Evolutionary conservation across 2,329 filamentous ascomycete genomes (phyloP), one percentile per base, ranked within the genome.

Genomic region (Verticillium dahliae): DNA sequence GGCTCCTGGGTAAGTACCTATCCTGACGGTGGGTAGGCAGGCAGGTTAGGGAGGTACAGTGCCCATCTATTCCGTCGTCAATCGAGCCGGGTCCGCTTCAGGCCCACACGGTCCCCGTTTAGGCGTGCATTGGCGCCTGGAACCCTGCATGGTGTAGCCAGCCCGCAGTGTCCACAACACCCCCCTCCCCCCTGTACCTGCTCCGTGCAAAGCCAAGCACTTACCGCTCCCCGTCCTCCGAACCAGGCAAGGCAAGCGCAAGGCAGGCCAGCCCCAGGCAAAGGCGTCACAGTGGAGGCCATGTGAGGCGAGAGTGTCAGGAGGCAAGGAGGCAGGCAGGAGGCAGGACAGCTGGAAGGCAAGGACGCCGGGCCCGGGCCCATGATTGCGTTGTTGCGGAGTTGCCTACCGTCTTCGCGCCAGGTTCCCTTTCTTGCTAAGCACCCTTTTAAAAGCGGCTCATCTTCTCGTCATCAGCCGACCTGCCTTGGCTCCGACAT

Each of bases 41-140:
- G 27, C 27, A 27, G 27, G 27, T 27, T 27, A 27, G 27, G 27
- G 3, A 27, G 27, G 27, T 27, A 27, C 27, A 27, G 27, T 27
- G 27, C 27, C 45, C 45, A 50, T 50, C 45, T 18, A n/a, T 50
- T 50, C 45, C 45, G 45, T 50, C 45, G 45, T 50, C 45, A 22
- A 50, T 50, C 45, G 45, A 50, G 18, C 45, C 45, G 45, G 45
- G 45, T 50, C 54, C 54, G 54, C 54, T 34, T 31, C 54, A 35
- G 33, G 33, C 54, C 54, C 54, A 56, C 54, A 56, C 54, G 13
- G 54, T 56, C 54, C 33, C 54, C 54, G 33, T 56, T 56, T 56
- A 56, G 54, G 54, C 54, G 27, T 56, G 54, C 54, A 56, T 56
- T 56, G 54, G 54, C 54, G 54, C 54, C 54, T 56, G 27, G 33